These are phyloP conservation scores for Ascochyta koolunga DNA, from an alignment of 2,329 filamentous ascomycete species.

Conservation along the genomic window DNA sequence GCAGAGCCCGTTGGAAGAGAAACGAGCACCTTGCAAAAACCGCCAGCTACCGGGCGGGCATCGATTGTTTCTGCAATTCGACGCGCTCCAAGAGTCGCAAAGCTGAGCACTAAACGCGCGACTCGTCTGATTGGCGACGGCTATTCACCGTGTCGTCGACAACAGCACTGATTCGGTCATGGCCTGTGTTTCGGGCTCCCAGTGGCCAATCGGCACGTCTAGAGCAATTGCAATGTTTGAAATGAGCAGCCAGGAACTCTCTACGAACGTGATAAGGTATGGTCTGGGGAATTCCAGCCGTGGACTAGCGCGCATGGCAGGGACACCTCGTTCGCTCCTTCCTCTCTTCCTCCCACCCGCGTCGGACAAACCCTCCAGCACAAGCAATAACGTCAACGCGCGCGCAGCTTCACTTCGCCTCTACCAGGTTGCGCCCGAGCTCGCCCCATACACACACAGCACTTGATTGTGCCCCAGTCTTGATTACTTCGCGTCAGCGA, in stretches of 20 bases:
- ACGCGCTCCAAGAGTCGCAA: neutral
- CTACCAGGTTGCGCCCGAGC: slow-evolving; percentile 5
- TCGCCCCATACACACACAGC: slow-evolving; percentile 1
- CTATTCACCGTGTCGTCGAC: slow-evolving; percentile 4
- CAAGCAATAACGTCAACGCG: slow-evolving; percentile 15
- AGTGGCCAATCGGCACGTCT: slow-evolving; percentile 9
- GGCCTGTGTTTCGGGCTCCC: neutral
- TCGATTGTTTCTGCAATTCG: neutral
- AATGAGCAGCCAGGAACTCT: slow-evolving; percentile 4
- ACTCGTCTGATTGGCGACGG: slow-evolving; percentile 7
- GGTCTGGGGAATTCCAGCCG: slow-evolving; percentile 1
- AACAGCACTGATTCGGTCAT: slow-evolving; percentile 4
- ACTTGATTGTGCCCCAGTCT: slow-evolving; percentile 13
- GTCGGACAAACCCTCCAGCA: slow-evolving; percentile 10
- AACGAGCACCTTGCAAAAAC: slow-evolving; percentile 1
- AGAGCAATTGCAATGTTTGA: neutral
- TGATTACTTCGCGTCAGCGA: slow-evolving; percentile 6
- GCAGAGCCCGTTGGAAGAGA: neutral
- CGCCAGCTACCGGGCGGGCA: slow-evolving; percentile 2
- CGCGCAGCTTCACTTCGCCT: slow-evolving; percentile 9
- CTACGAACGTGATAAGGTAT: slow-evolving; percentile 12
- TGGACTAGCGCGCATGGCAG: slow-evolving; percentile 7
- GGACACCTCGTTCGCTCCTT: slow-evolving; percentile 18
- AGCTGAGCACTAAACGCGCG: neutral
- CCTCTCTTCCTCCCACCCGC: slow-evolving; percentile 13